Base-by-base conservation (phyloP, 371 early-diverging fungal species). In the Mortierella polycephala region DNA sequence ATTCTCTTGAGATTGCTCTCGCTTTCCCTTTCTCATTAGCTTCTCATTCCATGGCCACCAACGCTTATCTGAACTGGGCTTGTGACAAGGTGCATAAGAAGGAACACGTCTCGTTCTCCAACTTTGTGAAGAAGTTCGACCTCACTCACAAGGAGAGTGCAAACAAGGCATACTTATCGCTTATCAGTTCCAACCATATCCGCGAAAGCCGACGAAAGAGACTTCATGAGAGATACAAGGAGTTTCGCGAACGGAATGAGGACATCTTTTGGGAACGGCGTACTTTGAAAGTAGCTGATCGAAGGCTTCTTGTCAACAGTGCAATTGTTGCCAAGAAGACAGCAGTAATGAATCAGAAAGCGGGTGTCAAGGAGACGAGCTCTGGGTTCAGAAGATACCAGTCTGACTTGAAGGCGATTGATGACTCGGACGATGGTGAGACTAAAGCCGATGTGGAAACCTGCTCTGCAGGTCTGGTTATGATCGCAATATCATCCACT, bases 141-240 rank as follows among this genome's bases (percentile, higher is more conserved):
- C 30, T 30, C 30, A 30, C 4, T 30, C 2, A 30, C 30, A 30
- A 30, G 30, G 30, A 30, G 30, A 30, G 30, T 30, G 30, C 30
- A 30, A 30, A 30, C 30, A 30, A 30, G 30, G 30, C 30, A 30
- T 30, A 30, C 53, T 53, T 53, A 11, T 53, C 53, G 18, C 18
- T 53, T 53, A 53, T 53, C 53, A 53, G 18, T 10, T 53, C 53
- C 18, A 11, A 2, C 53, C 53, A 18, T 53, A 13, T 53, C 53
- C 53, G 10, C 23, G 53, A 53, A 53, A 53, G n/a, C 11, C 53
- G 53, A 53, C 53, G 53, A 53, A 53, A 53, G n/a, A 53, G 20
- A 20, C 53, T 53, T 11, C 53, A 53, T n/a, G 23, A 53, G 20
- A 2, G n/a, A 53, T 20, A 53, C 20, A 53, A 53, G 53, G 10